Percentiles rank a stretch among this genome's conserved stretches.
phyloP scores from a whole-genome alignment of 2,329 filamentous ascomycete species.

The Harringtonia aguacate region DNA sequence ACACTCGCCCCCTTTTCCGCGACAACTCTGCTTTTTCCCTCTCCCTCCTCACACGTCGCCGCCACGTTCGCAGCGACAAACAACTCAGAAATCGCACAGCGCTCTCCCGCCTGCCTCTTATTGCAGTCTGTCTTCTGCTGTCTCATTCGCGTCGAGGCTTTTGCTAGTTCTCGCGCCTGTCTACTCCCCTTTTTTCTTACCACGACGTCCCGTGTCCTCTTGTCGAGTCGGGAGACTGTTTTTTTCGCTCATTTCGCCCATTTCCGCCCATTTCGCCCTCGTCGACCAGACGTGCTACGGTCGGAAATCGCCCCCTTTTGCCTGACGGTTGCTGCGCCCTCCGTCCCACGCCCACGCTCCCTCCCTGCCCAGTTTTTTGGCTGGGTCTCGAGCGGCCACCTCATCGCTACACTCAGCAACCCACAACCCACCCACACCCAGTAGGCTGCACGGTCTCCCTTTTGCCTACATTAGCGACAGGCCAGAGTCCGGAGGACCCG shows the following conservation, averaged over 20 bases:
- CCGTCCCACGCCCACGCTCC: too few species aligned
- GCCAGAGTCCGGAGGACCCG: conserved; percentile 4
- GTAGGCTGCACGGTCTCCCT: background rate
- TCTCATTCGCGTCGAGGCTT: conserved; percentile 22
- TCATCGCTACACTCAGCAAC: background rate
- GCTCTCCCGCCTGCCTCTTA: background rate
- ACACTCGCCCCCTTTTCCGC: conserved; percentile 4
- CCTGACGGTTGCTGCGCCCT: too few species aligned
- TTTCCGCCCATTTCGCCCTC: too few species aligned
- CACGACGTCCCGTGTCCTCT: background rate
- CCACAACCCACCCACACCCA: background rate
- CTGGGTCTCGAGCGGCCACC: background rate
- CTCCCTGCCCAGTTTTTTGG: too few species aligned
- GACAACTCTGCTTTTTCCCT: conserved; percentile 1
- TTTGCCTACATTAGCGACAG: conserved; percentile 7
- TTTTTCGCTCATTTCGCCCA: too few species aligned
- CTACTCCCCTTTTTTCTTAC: background rate
- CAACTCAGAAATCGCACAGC: conserved; percentile 1
- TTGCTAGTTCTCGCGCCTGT: conserved; percentile 36
- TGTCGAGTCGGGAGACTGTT: background rate
- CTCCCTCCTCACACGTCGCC: conserved; percentile 8
- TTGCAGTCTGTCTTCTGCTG: background rate
- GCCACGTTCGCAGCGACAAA: conserved; percentile 3
- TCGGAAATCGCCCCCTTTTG: too few species aligned
- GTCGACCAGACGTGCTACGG: too few species aligned